These are phyloP conservation scores for Tricholomella constricta DNA, from an alignment of 768 basidiomycete species.

Conservation along the genomic window DNA sequence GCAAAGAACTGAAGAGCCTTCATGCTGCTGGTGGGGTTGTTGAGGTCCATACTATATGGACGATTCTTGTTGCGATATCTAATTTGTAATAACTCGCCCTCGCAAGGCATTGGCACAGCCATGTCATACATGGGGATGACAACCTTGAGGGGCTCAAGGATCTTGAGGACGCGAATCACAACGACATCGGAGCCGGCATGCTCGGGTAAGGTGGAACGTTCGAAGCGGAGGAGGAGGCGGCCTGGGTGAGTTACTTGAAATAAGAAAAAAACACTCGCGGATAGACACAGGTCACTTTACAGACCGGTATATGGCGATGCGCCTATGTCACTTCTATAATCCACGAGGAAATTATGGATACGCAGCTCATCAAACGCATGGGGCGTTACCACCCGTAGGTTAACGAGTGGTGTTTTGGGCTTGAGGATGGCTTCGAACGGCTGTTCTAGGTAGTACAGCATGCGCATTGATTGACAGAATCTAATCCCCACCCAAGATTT, in stretches of 20 bases:
- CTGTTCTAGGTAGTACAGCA: conserved; percentile 4
- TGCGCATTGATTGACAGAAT: neutral
- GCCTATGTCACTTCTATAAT: neutral
- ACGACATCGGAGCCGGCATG: conserved; percentile 30
- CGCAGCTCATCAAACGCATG: neutral
- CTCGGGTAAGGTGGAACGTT: conserved; percentile 17
- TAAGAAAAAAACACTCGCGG: neutral
- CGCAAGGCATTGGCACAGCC: too few species aligned
- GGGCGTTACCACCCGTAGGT: neutral
- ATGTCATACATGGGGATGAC: conserved; percentile 14
- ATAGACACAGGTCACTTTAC: neutral
- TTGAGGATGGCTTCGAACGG: conserved; percentile 1
- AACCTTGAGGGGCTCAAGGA: conserved; percentile 13
- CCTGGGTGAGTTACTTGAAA: too few species aligned
- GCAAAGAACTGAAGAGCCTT: too few species aligned
- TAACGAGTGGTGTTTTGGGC: accelerated
- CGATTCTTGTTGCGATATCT: too few species aligned
- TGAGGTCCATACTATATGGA: too few species aligned
- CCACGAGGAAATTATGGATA: neutral
- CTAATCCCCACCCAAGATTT: neutral
- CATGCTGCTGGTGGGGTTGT: too few species aligned
- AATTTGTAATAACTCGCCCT: too few species aligned
- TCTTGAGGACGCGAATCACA: conserved; percentile 29
- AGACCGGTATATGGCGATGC: conserved; percentile 4
- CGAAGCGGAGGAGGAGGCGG: conserved; percentile 3